These are phyloP conservation scores for Knoxdaviesia proteae DNA, from an alignment of 2,329 filamentous ascomycete genomes.

Conservation along the genomic window DNA sequence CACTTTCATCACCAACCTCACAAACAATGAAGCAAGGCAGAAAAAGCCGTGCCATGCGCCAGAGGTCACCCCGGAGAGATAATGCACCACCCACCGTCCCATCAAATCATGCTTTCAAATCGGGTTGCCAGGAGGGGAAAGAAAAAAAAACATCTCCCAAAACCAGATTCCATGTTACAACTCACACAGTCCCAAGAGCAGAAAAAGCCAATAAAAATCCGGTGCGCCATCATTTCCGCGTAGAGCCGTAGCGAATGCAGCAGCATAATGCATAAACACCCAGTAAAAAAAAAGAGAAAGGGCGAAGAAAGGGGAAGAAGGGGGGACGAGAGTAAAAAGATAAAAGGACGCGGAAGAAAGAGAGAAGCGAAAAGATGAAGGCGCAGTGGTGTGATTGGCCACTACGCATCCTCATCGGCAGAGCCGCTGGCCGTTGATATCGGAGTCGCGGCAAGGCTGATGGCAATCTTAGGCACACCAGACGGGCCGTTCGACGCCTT, in stretches of 20 bases:
- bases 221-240: too few species aligned
- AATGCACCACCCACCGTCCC: too few species aligned
- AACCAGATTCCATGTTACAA: too few species aligned
- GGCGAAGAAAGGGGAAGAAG: neutral
- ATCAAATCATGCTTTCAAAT: too few species aligned
- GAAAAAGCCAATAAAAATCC: too few species aligned
- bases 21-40: too few species aligned
- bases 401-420: conserved; percentile 19
- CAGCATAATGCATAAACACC: neutral
- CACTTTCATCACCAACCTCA: too few species aligned
- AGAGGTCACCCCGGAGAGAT: too few species aligned
- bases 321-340: neutral
- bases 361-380: neutral
- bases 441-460: conserved; percentile 28
- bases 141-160: neutral
- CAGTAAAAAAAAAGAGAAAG: neutral
- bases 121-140: neutral
- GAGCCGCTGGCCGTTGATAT: conserved; percentile 17
- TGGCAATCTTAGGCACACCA: conserved; percentile 31
- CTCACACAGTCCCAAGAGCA: too few species aligned
- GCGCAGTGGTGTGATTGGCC: neutral
- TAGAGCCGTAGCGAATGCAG: too few species aligned
- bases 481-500: conserved; percentile 22
- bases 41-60: too few species aligned
- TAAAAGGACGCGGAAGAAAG: neutral